Evolutionary conservation across 2,329 filamentous ascomycete species (phyloP).

Genomic region (Cladosporium sp.): DNA sequence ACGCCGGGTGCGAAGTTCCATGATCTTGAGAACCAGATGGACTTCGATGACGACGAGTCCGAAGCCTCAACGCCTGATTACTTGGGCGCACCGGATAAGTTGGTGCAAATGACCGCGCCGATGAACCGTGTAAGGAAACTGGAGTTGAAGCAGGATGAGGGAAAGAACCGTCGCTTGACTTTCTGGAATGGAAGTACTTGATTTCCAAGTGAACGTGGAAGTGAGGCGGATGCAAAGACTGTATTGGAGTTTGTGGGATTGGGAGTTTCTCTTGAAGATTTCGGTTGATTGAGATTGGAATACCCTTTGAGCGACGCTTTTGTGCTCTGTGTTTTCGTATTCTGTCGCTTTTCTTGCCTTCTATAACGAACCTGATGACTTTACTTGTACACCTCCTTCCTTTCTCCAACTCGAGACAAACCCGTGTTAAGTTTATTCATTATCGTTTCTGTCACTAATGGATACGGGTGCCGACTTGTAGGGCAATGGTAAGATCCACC

Average conservation of each 20-base stretch:
- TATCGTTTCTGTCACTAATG: too few relatives aligned
- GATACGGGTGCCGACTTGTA: too few relatives aligned
- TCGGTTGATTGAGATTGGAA: conserved; percentile 3
- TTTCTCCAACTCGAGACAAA: background rate
- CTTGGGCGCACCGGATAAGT: conserved; percentile 24
- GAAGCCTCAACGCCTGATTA: conserved; percentile 29
- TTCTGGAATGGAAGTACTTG: conserved; percentile 3
- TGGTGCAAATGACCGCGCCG: conserved; percentile 34
- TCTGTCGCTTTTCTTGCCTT: background rate
- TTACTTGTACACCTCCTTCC: too few relatives aligned
- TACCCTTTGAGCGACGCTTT: background rate
- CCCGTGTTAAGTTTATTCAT: too few relatives aligned
- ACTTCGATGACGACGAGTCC: conserved; percentile 23
- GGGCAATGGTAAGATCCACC: too few relatives aligned
- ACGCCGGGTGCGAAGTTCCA: conserved; percentile 15
- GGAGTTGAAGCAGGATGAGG: conserved; percentile 21
- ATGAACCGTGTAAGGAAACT: conserved; percentile 31
- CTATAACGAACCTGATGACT: too few relatives aligned
- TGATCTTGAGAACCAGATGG: conserved; percentile 25
- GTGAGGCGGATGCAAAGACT: background rate
- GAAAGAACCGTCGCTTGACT: conserved; percentile 29
- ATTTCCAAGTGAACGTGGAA: background rate
- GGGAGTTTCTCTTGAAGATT: background rate
- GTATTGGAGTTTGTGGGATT: background rate
- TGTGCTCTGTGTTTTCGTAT: background rate